These are phyloP conservation scores for Coemansia sp. DNA, from an alignment of 192 early-diverging fungal species.

Conservation along the genomic window DNA sequence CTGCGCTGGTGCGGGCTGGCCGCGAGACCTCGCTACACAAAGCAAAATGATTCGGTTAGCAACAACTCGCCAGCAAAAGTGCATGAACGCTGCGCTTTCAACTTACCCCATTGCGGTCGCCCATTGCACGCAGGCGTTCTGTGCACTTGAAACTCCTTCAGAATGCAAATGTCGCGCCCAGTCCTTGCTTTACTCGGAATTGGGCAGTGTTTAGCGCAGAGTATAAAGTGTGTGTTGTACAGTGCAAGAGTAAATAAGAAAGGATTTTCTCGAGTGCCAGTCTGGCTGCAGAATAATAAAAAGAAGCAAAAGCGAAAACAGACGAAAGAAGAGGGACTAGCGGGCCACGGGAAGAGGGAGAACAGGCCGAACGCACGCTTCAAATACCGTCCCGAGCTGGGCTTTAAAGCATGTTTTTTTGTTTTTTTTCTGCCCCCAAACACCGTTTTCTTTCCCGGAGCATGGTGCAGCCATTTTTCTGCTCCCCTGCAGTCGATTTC, in stretches of 20 bases:
- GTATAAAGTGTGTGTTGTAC: constrained; percentile 1
- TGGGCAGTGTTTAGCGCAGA: neutral
- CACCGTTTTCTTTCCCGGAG: neutral
- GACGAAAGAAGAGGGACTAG: constrained; percentile 10
- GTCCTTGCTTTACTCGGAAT: neutral
- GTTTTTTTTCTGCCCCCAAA: neutral
- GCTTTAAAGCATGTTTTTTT: neutral
- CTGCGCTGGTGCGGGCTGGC: constrained; percentile 13
- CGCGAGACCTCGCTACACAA: constrained; percentile 26
- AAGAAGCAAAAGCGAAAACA: constrained; percentile 9
- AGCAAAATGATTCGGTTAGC: too few species aligned
- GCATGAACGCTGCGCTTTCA: too few species aligned
- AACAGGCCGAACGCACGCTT: neutral
- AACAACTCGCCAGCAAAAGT: too few species aligned
- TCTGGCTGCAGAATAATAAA: constrained; percentile 7
- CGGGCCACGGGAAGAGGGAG: constrained; percentile 1
- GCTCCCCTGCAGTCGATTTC: neutral
- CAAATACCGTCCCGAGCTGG: neutral
- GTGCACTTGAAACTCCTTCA: neutral
- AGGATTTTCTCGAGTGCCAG: neutral
- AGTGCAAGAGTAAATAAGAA: constrained; percentile 1
- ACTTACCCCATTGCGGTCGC: constrained; percentile 36
- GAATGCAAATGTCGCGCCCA: constrained; percentile 1
- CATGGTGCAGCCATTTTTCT: neutral
- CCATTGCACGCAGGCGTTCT: constrained; percentile 16